Evolutionary conservation across 345 rosid genomes (phyloP).

Genomic region (Dimocarpus longan): DNA sequence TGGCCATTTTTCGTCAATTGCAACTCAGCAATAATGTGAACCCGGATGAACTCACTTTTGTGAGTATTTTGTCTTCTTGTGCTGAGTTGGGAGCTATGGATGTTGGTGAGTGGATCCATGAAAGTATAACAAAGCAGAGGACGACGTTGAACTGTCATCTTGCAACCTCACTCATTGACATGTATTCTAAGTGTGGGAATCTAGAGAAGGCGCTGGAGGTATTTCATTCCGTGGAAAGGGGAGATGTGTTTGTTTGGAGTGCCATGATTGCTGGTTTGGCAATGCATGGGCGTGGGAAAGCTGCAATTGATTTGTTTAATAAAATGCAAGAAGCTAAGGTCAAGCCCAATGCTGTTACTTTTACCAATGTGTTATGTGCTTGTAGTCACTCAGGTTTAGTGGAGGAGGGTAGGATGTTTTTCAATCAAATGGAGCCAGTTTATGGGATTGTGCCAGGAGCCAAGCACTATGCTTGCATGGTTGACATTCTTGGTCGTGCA

Average conservation of each 20-base stretch:
- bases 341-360: constrained; percentile 67
- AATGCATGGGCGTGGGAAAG: constrained; percentile 67
- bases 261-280: constrained; percentile 78
- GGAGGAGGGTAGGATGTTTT: constrained; percentile 55
- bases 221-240: constrained; percentile 44
- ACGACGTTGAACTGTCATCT: constrained; percentile 57
- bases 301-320: constrained; percentile 54
- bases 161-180: constrained; percentile 67
- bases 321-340: constrained; percentile 56
- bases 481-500: constrained; percentile 71
- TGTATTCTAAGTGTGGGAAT: constrained; percentile 83
- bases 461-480: constrained; percentile 74
- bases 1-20: constrained; percentile 57
- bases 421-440: constrained; percentile 49
- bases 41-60: constrained; percentile 64
- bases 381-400: constrained; percentile 77
- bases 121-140: constrained; percentile 46
- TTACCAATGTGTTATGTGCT: constrained; percentile 65
- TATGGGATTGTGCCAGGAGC: constrained; percentile 60
- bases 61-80: constrained; percentile 64
- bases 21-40: constrained; percentile 41
- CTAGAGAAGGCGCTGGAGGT: constrained; percentile 66
- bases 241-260: constrained; percentile 77
- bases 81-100: constrained; percentile 68
- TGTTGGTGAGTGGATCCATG: constrained; percentile 57